phyloP scores from a whole-genome alignment of 176 grass and related monocot genomes.

The Guadua angustifolia region DNA sequence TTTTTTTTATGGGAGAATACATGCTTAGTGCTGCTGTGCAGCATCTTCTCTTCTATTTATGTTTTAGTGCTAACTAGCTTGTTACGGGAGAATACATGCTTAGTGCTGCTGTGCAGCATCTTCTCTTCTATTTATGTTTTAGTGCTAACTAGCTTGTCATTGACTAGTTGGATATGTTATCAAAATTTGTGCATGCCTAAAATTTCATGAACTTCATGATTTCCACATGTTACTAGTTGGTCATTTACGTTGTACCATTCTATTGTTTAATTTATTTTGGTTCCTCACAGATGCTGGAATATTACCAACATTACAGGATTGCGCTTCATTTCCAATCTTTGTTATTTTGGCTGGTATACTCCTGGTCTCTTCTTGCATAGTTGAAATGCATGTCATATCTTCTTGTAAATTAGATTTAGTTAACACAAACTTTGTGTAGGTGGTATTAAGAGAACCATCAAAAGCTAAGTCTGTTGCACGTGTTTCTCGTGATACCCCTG shows the following conservation, averaged over 20 bases:
- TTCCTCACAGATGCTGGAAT: slow-evolving; percentile 93
- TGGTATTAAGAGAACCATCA: slow-evolving; percentile 79
- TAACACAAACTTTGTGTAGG: slow-evolving; percentile 53
- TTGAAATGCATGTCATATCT: slow-evolving; percentile 23
- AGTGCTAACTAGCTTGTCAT: slow-evolving; percentile 3
- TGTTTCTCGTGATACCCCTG: slow-evolving; percentile 61
- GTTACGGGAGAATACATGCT: slow-evolving; percentile 7
- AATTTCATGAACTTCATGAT: slow-evolving; percentile 13
- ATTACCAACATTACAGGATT: slow-evolving; percentile 86
- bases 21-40: slow-evolving; percentile 35
- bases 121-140: slow-evolving; percentile 21
- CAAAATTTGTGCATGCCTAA: slow-evolving; percentile 5
- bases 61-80: slow-evolving; percentile 15
- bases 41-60: slow-evolving; percentile 19
- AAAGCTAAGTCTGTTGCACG: slow-evolving; percentile 79
- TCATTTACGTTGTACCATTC: slow-evolving; percentile 23
- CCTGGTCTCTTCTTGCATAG: slow-evolving; percentile 26
- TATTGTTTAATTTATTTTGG: slow-evolving; percentile 38
- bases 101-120: slow-evolving; percentile 31
- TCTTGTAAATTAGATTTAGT: slow-evolving; percentile 42
- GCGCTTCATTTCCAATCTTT: slow-evolving; percentile 91
- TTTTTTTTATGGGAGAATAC: slow-evolving; percentile 1
- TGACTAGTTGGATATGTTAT: slow-evolving; percentile 30
- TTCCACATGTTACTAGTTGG: slow-evolving; percentile 1
- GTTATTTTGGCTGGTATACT: slow-evolving; percentile 96